Base-by-base conservation (phyloP, 441 rosid genomes). In the Geranium incanum region DNA sequence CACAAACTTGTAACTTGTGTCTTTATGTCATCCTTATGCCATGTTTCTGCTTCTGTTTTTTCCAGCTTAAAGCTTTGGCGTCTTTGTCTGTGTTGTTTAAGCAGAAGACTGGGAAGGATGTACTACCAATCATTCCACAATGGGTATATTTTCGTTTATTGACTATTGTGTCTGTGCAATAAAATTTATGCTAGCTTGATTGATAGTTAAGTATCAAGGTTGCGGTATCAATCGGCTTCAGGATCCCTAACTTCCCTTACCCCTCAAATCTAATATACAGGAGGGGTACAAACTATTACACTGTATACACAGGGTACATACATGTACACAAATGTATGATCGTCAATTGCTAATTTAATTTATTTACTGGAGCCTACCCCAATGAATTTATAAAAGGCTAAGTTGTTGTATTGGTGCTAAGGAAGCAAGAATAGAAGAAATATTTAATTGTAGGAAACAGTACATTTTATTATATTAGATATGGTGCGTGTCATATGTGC, bases 11-110 rank as follows among this genome's bases (percentile, higher is more conserved):
- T 43, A 11, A 6, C 11, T 43, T 43, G 50, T 7, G n/a, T n/a
- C 19, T 70, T 70, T 50, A n/a, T 9, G 13, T 21, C 66, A 12
- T 70, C 55, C 72, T 59, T 41, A 70, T 15, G 3, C 37, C 0
- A 23, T 48, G 48, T 36, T 66, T 37, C 74, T 36, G 66, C 15
- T 75, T 81, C 70, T 66, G 36, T 68, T 80, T 76, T 55, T 67
- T 74, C 70, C 93, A 90, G 97, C 91, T 95, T 71, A 95, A 95
- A 81, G 99, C 97, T 71, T 84, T 95, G 78, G 72, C 88, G 78
- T 81, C 92, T 76, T 68, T 92, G 39, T 85, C 93, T 68, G 75
- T 60, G 60, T 73, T 89, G 71, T 75, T 95, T 71, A 89, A 92
- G 86, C 82, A 87, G 68, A 95, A 86, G 89, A 75, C 91, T 70